These are phyloP conservation scores for Erythrophleum ivorense DNA, from an alignment of 331 rosid genomes.

Conservation along the genomic window DNA sequence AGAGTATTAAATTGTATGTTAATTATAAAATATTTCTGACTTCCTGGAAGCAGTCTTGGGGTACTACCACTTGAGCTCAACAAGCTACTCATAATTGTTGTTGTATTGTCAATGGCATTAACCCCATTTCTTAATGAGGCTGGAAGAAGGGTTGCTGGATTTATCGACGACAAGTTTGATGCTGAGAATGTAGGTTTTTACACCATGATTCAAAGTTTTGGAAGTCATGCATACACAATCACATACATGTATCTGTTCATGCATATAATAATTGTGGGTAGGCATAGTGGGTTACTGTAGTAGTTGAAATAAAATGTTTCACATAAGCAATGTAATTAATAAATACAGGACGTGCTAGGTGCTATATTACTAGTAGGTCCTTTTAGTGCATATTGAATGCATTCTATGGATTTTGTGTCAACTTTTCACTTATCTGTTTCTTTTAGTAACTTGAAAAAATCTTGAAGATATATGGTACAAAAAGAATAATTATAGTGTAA, in stretches of 20 bases:
- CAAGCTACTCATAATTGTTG: slow-evolving; percentile 96
- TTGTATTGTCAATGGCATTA: slow-evolving; percentile 96
- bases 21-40: slow-evolving; percentile 31
- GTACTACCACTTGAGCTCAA: slow-evolving; percentile 99
- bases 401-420: slow-evolving; percentile 24
- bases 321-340: slow-evolving; percentile 25
- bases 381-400: not conserved
- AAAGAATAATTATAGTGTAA: not conserved
- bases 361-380: slow-evolving; percentile 13
- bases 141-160: slow-evolving; percentile 90
- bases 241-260: not conserved
- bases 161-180: slow-evolving; percentile 61
- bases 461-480: not conserved
- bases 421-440: slow-evolving; percentile 17
- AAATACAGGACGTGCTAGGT: slow-evolving; percentile 6
- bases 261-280: slow-evolving; percentile 29
- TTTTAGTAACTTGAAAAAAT: slow-evolving; percentile 5
- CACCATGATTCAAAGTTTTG: slow-evolving; percentile 28
- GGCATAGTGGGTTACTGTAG: slow-evolving; percentile 25
- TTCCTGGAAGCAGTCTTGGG: slow-evolving; percentile 82
- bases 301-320: slow-evolving; percentile 36
- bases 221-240: slow-evolving; percentile 13
- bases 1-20: slow-evolving; percentile 25
- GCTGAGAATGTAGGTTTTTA: slow-evolving; percentile 60
- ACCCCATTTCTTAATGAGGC: slow-evolving; percentile 97